Percentiles rank a stretch among this genome's conserved stretches.
phyloP scores from a whole-genome alignment of 305 asterid species.

The Ajuga reptans region DNA sequence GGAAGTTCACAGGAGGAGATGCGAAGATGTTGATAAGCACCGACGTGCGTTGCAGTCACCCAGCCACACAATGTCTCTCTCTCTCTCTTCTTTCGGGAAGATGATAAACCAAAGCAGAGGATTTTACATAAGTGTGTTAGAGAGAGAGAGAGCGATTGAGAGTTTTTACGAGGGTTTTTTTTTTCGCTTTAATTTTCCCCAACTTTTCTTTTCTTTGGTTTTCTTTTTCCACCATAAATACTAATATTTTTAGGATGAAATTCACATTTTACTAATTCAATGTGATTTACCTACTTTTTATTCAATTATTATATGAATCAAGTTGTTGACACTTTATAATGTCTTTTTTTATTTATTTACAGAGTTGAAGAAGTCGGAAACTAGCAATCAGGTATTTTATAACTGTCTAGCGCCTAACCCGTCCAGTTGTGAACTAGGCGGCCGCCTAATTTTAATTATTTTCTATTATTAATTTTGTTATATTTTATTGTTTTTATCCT shows the following conservation, averaged over 20 bases:
- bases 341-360: background rate
- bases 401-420: too few relatives aligned
- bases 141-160: constrained; percentile 9
- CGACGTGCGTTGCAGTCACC: constrained; percentile 51
- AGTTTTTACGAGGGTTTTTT: constrained; percentile 20
- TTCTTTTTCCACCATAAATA: constrained; percentile 12
- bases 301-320: background rate
- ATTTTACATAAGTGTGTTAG: constrained; percentile 17
- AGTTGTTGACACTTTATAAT: too few relatives aligned
- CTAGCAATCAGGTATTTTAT: too few relatives aligned
- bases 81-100: constrained; percentile 25
- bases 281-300: too few relatives aligned
- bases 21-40: constrained; percentile 23
- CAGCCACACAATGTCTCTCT: constrained; percentile 21
- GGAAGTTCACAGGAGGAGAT: constrained; percentile 18
- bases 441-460: too few relatives aligned
- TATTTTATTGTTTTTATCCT: too few relatives aligned
- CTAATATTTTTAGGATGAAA: background rate
- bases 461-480: too few relatives aligned
- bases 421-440: too few relatives aligned
- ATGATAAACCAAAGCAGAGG: constrained; percentile 22
- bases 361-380: too few relatives aligned
- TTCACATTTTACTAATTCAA: too few relatives aligned
- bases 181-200: background rate
- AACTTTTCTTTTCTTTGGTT: background rate